A percentile compares a stretch with the other conserved stretches of the same genome.
Conservation (phyloP, 148 eudicot species). For the Fagopyrum homotropicum region DNA sequence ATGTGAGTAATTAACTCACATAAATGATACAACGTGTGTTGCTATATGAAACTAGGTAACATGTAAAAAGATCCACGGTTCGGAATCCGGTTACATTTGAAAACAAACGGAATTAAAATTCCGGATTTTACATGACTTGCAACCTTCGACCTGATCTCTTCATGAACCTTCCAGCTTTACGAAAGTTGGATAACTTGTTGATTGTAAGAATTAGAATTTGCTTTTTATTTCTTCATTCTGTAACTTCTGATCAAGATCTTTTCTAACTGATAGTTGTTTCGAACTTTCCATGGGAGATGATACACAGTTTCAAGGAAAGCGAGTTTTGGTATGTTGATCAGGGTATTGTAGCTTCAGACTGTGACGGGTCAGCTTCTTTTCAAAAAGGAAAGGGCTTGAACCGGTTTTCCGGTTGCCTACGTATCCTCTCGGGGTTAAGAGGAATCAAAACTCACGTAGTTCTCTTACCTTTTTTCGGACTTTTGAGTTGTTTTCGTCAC, state of each 20-base stretch:
- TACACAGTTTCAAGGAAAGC: conserved; percentile 61
- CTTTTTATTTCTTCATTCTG: background rate
- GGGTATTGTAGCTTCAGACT: conserved; percentile 60
- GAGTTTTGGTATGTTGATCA: conserved; percentile 99
- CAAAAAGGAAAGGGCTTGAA: background rate
- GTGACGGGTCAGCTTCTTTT: conserved; percentile 67
- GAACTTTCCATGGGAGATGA: conserved; percentile 47
- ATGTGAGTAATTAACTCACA: too few relatives aligned
- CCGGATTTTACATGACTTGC: too few relatives aligned
- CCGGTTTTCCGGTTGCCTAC: too few relatives aligned
- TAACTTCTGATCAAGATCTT: background rate
- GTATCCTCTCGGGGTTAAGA: too few relatives aligned
- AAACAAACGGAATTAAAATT: too few relatives aligned
- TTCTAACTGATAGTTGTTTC: background rate
- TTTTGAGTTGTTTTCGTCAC: too few relatives aligned
- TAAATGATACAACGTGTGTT: too few relatives aligned
- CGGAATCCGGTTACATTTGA: too few relatives aligned
- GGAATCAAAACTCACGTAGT: too few relatives aligned
- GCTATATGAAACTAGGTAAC: too few relatives aligned
- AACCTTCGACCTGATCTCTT: conserved; percentile 68
- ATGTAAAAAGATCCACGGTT: too few relatives aligned
- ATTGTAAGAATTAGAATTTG: conserved; percentile 40
- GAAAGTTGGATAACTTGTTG: conserved; percentile 85
- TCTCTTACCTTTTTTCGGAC: too few relatives aligned
- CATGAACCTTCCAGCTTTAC: conserved; percentile 87